These are phyloP conservation scores for Eucalyptus decipiens DNA, from an alignment of 345 rosid species.

Conservation along the genomic window DNA sequence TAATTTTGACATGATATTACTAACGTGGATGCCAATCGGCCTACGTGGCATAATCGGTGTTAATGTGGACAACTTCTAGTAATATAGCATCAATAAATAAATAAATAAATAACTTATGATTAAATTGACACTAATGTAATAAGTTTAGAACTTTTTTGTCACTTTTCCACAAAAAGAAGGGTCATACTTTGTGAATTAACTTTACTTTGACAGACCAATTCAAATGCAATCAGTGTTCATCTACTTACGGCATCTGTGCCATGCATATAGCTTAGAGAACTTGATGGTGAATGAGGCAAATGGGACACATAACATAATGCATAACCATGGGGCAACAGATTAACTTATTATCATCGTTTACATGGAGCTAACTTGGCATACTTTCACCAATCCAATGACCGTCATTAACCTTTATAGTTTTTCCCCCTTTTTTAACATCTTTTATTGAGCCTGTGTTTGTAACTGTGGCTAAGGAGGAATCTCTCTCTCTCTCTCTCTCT, in stretches of 20 bases:
- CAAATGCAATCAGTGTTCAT: background rate
- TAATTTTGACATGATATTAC: too few relatives aligned
- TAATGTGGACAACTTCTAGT: fast-evolving
- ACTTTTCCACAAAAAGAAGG: too few relatives aligned
- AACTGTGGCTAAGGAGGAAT: too few relatives aligned
- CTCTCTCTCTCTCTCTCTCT: too few relatives aligned
- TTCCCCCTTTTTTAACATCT: background rate
- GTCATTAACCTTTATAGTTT: background rate
- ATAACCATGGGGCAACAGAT: background rate
- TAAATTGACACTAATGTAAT: fast-evolving
- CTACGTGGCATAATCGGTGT: fast-evolving
- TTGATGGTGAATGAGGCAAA: background rate
- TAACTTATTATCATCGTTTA: background rate
- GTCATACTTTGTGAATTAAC: background rate
- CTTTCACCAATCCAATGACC: background rate
- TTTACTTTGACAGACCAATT: background rate
- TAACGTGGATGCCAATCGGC: fast-evolving
- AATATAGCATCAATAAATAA: too few relatives aligned
- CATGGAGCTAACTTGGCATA: background rate
- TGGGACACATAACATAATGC: background rate
- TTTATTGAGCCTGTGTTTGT: background rate
- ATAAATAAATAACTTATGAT: fast-evolving
- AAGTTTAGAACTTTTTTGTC: too few relatives aligned
- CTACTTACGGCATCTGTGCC: background rate
- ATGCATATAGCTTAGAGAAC: background rate